Evolutionary conservation across 768 basidiomycete genomes (phyloP), one percentile per base, ranked within the genome.

Genomic region (Ramaria sp.): DNA sequence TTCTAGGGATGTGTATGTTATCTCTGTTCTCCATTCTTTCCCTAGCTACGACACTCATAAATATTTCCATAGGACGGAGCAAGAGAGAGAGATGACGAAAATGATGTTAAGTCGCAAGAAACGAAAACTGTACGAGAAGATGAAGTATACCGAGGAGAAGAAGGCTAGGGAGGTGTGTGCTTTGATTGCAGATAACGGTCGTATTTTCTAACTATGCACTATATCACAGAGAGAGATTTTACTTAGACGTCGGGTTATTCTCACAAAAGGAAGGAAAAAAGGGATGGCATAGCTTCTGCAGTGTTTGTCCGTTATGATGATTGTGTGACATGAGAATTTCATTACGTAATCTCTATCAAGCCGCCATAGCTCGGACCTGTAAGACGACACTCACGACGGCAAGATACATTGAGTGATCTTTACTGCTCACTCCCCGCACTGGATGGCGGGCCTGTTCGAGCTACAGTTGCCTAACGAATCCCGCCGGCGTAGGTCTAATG

Each of bases 41-140:
- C 25, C 5, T 18, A 53, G n/a, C 13, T n/a, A 20, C 24, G 5
- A 10, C 1, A 24, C 24, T 50, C 7, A 37, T 48, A 18, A 5
- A 25, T 22, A 1, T 39, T 24, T 13, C 51, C 43, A 8, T 30
- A 53, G 52, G 24, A 61, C 62, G 27, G 65, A 48, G 22, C 62
- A 61, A 18, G 89, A 92, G 65, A 75, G 81, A 62, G 87, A 94
- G 65, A 89, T 95, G 86, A 85, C 88, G 69, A 95, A 94, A 77
- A 95, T 97, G 83, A 77, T 97, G 81, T 84, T 96, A 83, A 95
- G 89, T 73, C 92, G 90, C 69, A 91, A 88, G 71, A 86, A 95
- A 68, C 79, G 82, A 62, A 94, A 94, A 69, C 69, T 96, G 62
- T 95, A 94, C 66, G 90, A 92, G 69, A 86, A 86, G 70, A 88